A percentile compares a stretch with the other conserved stretches of the same genome.
Conservation (phyloP, 2,329 filamentous ascomycete species). For the Monilinia fructigena region DNA sequence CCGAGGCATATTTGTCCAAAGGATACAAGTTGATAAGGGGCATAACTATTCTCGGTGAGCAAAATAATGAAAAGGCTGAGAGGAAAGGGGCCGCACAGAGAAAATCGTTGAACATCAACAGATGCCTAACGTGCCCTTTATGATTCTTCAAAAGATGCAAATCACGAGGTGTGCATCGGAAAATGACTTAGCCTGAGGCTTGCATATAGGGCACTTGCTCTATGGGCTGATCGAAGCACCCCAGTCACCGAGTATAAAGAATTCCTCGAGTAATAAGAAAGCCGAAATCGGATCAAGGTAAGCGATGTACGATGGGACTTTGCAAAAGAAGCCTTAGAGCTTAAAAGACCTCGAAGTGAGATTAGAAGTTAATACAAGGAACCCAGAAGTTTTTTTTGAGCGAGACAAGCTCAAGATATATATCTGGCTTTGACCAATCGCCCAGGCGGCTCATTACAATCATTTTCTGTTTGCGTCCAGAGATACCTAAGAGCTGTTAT, state of each 20-base stretch:
- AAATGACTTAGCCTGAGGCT: background rate
- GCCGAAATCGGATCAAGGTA: conserved; percentile 4
- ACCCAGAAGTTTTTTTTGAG: background rate
- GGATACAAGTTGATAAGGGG: background rate
- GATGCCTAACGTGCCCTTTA: conserved; percentile 6
- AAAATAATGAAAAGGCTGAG: background rate
- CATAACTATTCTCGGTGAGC: background rate
- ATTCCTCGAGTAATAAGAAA: background rate
- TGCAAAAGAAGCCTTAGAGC: background rate
- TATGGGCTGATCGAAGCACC: background rate
- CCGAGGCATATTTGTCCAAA: background rate
- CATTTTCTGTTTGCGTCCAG: background rate
- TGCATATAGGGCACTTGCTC: conserved; percentile 6
- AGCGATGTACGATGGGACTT: background rate
- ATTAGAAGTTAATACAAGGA: background rate
- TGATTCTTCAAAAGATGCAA: background rate
- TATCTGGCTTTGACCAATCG: background rate
- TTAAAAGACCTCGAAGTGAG: background rate
- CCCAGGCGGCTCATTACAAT: conserved; percentile 2
- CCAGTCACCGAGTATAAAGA: background rate
- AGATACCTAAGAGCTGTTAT: background rate
- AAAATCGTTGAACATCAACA: background rate
- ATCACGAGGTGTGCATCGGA: background rate
- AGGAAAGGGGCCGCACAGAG: background rate
- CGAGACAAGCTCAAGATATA: background rate